These are phyloP conservation scores for Spinacia oleracea DNA, from an alignment of 179 eudicot species.

Conservation along the genomic window DNA sequence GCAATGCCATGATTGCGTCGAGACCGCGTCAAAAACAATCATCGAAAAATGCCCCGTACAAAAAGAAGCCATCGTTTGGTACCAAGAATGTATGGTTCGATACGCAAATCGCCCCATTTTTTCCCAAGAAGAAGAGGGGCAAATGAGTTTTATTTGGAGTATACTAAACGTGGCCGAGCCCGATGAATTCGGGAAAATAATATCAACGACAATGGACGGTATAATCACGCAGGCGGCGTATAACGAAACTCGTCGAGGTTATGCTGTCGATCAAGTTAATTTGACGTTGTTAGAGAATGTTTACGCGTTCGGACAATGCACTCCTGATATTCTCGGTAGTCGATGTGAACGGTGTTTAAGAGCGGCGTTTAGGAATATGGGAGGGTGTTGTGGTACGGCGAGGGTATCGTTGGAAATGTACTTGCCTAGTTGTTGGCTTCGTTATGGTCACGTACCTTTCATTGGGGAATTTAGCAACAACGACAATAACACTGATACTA, in stretches of 20 bases:
- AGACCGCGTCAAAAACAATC: not conserved
- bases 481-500: too few relatives aligned
- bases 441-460: not conserved
- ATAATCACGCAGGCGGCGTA: conserved; percentile 17
- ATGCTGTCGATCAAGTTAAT: too few relatives aligned
- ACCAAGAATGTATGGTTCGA: conserved; percentile 23
- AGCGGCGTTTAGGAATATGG: not conserved
- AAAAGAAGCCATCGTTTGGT: not conserved
- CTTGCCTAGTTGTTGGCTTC: conserved; percentile 28
- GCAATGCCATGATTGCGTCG: conserved; percentile 30
- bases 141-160: too few relatives aligned
- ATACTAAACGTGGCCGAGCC: not conserved
- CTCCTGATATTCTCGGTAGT: conserved; percentile 29
- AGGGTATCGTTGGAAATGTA: not conserved
- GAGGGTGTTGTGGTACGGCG: too few relatives aligned
- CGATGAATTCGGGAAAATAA: not conserved
- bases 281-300: too few relatives aligned
- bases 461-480: too few relatives aligned
- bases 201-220: not conserved
- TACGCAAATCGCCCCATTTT: conserved; percentile 23
- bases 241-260: not conserved
- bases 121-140: too few relatives aligned
- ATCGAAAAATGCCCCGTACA: conserved; percentile 9
- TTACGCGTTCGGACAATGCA: conserved; percentile 27
- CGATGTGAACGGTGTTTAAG: conserved; percentile 29